Evolutionary conservation across 495 filamentous ascomycete species (phyloP).

Genomic region (Amphirosellinia nigrospora): DNA sequence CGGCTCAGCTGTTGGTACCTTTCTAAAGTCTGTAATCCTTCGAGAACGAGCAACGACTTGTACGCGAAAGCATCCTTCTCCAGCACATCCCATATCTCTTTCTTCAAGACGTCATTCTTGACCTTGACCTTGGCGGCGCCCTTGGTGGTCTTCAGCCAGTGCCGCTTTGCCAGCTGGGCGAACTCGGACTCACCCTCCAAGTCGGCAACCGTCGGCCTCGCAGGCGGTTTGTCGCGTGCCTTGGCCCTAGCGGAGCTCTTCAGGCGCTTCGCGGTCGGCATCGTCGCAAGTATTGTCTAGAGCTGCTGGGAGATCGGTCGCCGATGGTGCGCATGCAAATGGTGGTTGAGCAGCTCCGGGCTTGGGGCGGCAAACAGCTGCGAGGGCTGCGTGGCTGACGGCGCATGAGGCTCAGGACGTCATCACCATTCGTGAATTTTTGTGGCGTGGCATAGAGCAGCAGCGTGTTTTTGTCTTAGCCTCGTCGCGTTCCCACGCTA

Average conservation of each 20-base stretch:
- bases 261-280: conserved; percentile 57
- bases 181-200: conserved; percentile 80
- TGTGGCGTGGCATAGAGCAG: conserved; percentile 12
- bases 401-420: conserved; percentile 20
- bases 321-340: not conserved
- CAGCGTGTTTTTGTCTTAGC: conserved; percentile 29
- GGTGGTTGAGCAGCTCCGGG: not conserved
- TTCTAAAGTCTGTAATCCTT: conserved; percentile 90
- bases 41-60: conserved; percentile 78
- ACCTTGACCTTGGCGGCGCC: conserved; percentile 66
- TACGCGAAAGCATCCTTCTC: conserved; percentile 80
- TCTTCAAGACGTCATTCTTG: conserved; percentile 84
- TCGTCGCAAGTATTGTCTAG: conserved; percentile 31
- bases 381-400: not conserved
- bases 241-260: conserved; percentile 50
- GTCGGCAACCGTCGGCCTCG: conserved; percentile 49
- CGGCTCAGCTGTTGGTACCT: conserved; percentile 60
- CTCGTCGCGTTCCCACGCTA: conserved; percentile 32
- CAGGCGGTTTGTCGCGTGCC: conserved; percentile 40
- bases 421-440: conserved; percentile 18
- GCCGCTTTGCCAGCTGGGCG: conserved; percentile 78
- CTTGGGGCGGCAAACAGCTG: conserved; percentile 7
- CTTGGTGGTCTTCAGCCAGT: conserved; percentile 78
- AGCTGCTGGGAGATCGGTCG: not conserved
- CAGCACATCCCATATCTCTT: conserved; percentile 88